A percentile compares a stretch with the other conserved stretches of the same genome.
These are phyloP conservation scores for Fusarium sp. DNA, from an alignment of 2,329 filamentous ascomycete genomes.

Conservation along the genomic window DNA sequence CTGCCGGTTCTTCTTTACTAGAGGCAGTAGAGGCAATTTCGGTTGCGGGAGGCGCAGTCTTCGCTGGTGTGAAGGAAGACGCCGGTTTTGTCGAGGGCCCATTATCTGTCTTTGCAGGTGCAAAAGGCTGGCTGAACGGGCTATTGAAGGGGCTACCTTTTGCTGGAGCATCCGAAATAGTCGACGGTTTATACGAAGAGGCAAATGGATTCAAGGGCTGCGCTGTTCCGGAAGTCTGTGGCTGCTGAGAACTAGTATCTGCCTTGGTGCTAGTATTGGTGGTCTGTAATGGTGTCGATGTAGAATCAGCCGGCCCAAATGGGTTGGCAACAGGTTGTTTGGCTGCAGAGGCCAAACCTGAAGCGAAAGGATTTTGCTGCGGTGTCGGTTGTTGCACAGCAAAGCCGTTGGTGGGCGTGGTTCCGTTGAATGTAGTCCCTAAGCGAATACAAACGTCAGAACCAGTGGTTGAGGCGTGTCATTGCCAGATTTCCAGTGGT, in stretches of 20 bases:
- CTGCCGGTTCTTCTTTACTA: conserved; percentile 6
- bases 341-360: conserved; percentile 7
- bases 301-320: conserved; percentile 29
- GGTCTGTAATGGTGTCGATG: conserved; percentile 11
- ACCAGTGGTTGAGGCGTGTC: conserved; percentile 44
- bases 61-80: conserved; percentile 18
- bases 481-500: conserved; percentile 48
- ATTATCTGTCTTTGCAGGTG: neutral
- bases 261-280: conserved; percentile 10
- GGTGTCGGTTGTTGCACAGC: conserved; percentile 31
- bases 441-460: conserved; percentile 48
- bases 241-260: conserved; percentile 4
- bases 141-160: conserved; percentile 28
- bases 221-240: conserved; percentile 5
- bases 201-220: conserved; percentile 33
- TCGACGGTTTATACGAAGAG: conserved; percentile 12
- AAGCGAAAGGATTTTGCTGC: conserved; percentile 43
- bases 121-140: conserved; percentile 18
- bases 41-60: conserved; percentile 1
- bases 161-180: neutral
- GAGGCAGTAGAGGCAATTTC: neutral
- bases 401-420: conserved; percentile 21
- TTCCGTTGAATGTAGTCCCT: conserved; percentile 45
- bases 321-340: conserved; percentile 33
- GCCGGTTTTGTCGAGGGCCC: conserved; percentile 6